A percentile compares a stretch with the other conserved stretches of the same genome.
Conservation (phyloP, 805 yeast genomes). For the Hanseniaspora lindneri region DNA sequence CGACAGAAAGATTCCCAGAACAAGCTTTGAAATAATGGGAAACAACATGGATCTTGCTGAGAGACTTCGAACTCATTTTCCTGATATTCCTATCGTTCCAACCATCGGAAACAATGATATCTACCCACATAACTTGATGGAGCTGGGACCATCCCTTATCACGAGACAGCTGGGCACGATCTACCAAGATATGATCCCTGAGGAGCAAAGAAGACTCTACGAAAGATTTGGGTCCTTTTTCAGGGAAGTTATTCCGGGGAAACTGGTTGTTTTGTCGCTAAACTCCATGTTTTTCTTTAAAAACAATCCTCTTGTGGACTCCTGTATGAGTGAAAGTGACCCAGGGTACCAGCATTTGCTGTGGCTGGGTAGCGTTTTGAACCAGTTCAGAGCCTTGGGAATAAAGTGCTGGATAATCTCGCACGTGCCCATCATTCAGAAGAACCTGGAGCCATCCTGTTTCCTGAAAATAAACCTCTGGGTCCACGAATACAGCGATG, state of each 20-base stretch:
- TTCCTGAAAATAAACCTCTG: constrained; percentile 66
- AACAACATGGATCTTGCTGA: constrained; percentile 43
- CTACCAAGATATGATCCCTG: constrained; percentile 66
- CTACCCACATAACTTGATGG: constrained; percentile 74
- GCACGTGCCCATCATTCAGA: constrained; percentile 78
- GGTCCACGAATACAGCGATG: constrained; percentile 73
- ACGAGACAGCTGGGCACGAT: constrained; percentile 64
- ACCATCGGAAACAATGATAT: constrained; percentile 80
- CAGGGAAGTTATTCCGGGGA: constrained; percentile 66
- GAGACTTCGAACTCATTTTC: constrained; percentile 11
- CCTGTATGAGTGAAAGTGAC: constrained; percentile 57
- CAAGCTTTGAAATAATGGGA: constrained; percentile 57
- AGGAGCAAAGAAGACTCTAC: constrained; percentile 63
- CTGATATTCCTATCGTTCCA: constrained; percentile 45
- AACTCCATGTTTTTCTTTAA: constrained; percentile 67
- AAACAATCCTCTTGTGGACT: constrained; percentile 70
- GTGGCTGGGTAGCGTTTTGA: constrained; percentile 66
- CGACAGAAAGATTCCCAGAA: constrained; percentile 62
- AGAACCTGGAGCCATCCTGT: constrained; percentile 64
- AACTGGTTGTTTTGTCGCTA: constrained; percentile 65
- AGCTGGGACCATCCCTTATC: constrained; percentile 81
- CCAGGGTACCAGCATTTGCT: constrained; percentile 69
- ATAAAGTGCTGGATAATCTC: constrained; percentile 84
- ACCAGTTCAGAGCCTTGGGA: constrained; percentile 57
- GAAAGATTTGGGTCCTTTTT: constrained; percentile 64